These are phyloP conservation scores for Kentomonas sorsogonicus DNA, from an alignment of 208 protist species.

Conservation along the genomic window DNA sequence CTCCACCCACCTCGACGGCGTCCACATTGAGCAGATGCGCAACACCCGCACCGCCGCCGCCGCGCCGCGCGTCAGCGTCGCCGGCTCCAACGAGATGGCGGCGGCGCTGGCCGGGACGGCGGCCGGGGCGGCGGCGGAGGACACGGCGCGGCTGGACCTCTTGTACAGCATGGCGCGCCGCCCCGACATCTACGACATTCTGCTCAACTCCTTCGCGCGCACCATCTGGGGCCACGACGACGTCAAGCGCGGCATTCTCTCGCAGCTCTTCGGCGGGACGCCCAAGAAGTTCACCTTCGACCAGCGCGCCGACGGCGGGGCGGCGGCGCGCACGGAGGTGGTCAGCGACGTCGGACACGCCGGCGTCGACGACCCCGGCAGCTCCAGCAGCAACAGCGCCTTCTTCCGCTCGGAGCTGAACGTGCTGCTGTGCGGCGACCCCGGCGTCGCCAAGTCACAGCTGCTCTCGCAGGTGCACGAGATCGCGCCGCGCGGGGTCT, in stretches of 20 bases:
- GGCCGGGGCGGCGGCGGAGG: constrained; percentile 10
- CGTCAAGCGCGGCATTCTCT: constrained; percentile 98
- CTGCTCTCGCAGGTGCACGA: constrained; percentile 98
- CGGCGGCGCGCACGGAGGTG: neutral
- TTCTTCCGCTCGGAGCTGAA: constrained; percentile 96
- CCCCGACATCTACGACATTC: constrained; percentile 94
- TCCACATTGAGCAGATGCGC: constrained; percentile 94
- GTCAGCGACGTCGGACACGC: no score
- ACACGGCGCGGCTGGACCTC: constrained; percentile 43
- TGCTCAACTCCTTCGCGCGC: constrained; percentile 94
- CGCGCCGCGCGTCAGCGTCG: neutral
- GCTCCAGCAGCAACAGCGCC: constrained; percentile 48
- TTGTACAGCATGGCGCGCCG: constrained; percentile 73
- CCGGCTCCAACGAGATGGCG: neutral
- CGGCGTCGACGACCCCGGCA: no score
- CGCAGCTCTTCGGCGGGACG: constrained; percentile 97
- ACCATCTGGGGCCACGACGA: constrained; percentile 98
- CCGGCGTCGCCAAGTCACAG: constrained; percentile 99
- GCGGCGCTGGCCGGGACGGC: constrained; percentile 7
- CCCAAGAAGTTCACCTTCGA: constrained; percentile 88
- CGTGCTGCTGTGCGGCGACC: constrained; percentile 98
- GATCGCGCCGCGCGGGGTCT: constrained; percentile 97
- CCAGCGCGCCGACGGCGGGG: neutral
- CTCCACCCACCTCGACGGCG: constrained; percentile 95
- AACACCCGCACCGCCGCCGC: constrained; percentile 20